Evolutionary conservation across 306 rosid genomes (phyloP).

Genomic region (Pueraria montana): DNA sequence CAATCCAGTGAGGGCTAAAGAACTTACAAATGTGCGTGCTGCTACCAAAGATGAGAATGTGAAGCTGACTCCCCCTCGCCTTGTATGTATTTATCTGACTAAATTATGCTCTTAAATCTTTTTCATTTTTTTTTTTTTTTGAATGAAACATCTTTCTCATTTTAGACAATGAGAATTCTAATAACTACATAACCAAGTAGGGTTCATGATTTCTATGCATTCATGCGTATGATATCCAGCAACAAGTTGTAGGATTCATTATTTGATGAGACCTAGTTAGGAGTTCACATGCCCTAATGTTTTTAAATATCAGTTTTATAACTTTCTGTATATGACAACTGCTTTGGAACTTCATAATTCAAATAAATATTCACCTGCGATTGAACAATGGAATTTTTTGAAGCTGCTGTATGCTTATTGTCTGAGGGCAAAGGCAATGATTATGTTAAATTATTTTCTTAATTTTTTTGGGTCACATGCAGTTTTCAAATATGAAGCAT

Average conservation of each 20-base stretch:
- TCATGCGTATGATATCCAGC: constrained; percentile 16
- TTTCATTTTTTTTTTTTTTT: too few species aligned
- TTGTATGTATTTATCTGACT: constrained; percentile 66
- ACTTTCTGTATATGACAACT: too few species aligned
- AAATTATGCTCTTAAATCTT: constrained; percentile 25
- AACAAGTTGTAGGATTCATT: constrained; percentile 39
- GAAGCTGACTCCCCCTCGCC: constrained; percentile 94
- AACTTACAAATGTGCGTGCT: constrained; percentile 83
- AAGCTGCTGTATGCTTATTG: too few species aligned
- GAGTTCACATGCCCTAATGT: constrained; percentile 19
- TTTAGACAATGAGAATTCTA: constrained; percentile 24
- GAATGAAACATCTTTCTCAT: constrained; percentile 17
- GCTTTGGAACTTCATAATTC: too few species aligned
- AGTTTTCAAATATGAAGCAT: constrained; percentile 24
- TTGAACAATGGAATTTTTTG: too few species aligned
- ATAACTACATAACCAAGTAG: constrained; percentile 5
- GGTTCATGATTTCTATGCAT: constrained; percentile 25
- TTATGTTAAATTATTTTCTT: too few species aligned
- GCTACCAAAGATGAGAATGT: constrained; percentile 84
- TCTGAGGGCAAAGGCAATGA: too few species aligned
- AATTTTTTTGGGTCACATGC: background rate
- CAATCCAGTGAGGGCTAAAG: constrained; percentile 84
- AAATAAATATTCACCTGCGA: too few species aligned
- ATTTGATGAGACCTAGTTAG: constrained; percentile 11
- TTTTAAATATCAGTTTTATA: too few species aligned